These are phyloP conservation scores for Tylopilus plumbeoviolaceoides DNA, from an alignment of 768 basidiomycete species.

Conservation along the genomic window DNA sequence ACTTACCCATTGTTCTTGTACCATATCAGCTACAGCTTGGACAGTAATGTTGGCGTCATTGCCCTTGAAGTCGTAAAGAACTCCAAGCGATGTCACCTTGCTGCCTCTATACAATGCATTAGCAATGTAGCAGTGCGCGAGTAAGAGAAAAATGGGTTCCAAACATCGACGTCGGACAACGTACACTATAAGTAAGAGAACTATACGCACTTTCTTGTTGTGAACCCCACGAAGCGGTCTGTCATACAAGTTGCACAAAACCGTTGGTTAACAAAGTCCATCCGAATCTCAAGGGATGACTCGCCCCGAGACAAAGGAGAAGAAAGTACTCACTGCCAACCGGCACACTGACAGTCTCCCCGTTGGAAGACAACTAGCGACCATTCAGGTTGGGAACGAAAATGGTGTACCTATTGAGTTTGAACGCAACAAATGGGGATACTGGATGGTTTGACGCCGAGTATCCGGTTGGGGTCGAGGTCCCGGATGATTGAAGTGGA, in stretches of 20 bases:
- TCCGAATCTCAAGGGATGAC: background rate
- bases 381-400: slow-evolving; percentile 65
- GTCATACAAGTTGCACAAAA: slow-evolving; percentile 1
- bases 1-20: slow-evolving; percentile 72
- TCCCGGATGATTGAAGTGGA: background rate
- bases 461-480: background rate
- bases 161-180: no score
- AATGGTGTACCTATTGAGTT: slow-evolving; percentile 47
- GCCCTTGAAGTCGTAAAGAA: slow-evolving; percentile 72
- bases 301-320: background rate
- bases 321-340: slow-evolving; percentile 38
- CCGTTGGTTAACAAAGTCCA: slow-evolving; percentile 25
- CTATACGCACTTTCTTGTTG: slow-evolving; percentile 62
- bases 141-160: background rate
- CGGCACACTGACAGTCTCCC: slow-evolving; percentile 36
- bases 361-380: slow-evolving; percentile 79
- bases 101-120: slow-evolving; percentile 44
- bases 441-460: background rate
- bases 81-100: slow-evolving; percentile 74
- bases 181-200: no score
- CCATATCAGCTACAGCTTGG: slow-evolving; percentile 68
- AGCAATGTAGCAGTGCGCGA: background rate
- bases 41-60: slow-evolving; percentile 72
- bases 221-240: slow-evolving; percentile 69
- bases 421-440: background rate